A percentile compares a stretch with the other conserved stretches of the same genome.
phyloP scores from a whole-genome alignment of 345 rosid genomes.

The Eutrema yunnanense region DNA sequence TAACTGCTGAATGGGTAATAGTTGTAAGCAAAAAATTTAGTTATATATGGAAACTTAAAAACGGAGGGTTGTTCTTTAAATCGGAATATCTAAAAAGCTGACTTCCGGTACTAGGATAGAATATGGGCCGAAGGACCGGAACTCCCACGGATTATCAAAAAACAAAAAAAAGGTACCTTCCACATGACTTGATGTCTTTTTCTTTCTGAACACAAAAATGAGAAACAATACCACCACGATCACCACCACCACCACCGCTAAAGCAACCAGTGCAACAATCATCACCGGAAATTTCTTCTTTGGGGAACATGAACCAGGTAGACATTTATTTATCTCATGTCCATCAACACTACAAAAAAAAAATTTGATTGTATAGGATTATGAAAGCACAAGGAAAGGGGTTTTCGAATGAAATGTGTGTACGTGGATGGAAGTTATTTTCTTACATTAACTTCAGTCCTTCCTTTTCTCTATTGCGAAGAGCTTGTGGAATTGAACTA shows the following conservation, averaged over 20 bases:
- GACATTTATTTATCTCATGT: not conserved
- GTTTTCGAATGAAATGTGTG: not conserved
- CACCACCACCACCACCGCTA: not conserved
- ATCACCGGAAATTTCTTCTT: conserved; percentile 13
- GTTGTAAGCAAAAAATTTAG: not conserved
- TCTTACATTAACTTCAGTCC: conserved; percentile 19
- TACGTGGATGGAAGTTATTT: not conserved
- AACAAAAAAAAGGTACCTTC: not conserved
- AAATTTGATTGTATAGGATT: not conserved
- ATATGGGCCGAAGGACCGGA: too few species aligned
- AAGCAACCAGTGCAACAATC: conserved; percentile 13
- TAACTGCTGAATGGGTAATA: not conserved
- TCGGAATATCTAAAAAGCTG: not conserved
- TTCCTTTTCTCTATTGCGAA: conserved; percentile 19
- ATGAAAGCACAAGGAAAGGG: not conserved
- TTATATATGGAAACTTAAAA: not conserved
- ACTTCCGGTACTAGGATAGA: too few species aligned
- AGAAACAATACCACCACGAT: not conserved
- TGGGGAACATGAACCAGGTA: not conserved
- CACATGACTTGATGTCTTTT: not conserved
- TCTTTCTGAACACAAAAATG: not conserved
- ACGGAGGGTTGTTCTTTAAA: too few species aligned
- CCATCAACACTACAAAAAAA: not conserved
- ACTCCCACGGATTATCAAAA: not conserved
- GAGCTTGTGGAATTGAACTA: conserved; percentile 32